Evolutionary conservation across 192 early-diverging fungal species (phyloP), one percentile per base, ranked within the genome.

Genomic region (Coemansia sp.): DNA sequence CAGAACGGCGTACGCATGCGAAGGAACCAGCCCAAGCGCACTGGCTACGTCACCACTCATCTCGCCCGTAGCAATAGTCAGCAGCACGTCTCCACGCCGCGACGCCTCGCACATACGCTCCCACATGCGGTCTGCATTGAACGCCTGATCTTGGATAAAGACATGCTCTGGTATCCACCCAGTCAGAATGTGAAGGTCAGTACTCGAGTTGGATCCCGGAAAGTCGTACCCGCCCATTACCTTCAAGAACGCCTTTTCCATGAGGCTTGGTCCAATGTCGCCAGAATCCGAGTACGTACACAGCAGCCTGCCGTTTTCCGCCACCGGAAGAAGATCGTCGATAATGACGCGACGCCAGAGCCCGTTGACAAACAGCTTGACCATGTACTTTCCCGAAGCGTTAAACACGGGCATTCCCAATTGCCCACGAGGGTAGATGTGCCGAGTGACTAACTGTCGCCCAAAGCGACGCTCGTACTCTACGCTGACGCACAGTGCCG

Each of bases 221-320:
- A 96, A 98, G 69, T 93, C 91, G 71, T 96, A 98, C 18, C 95
- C 95, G 50, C 95, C 95, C 91, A 93, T 94, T 1, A 96, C 74
- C 77, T 98, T 98, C 88, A 96, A 88, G 69, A 95, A 98, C 67
- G 95, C 95, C 70, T 98, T 98, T 64, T 98, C 95, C 16, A 96
- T 85, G 24, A 98, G 89, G 66, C 93, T 92, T 13, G 69, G 71
- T 8, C 77, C 77, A 35, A 74, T 61, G 30, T 80, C 77, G 55
- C 69, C 62, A 3, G 87, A 82, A 9, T 80, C 86, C 8, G 94
- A 93, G 66, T 91, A 94, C 1, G 94, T 95, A 68, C 93, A 97
- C 89, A 96, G 86, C n/a, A 93, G 80, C 24, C 75, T 88, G 16
- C 90, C 90, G 45, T 85, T 70, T 30, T 84, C 80, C 16, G 88